Evolutionary conservation across 768 basidiomycete species (phyloP).

Genomic region (Lentinus brumalis): DNA sequence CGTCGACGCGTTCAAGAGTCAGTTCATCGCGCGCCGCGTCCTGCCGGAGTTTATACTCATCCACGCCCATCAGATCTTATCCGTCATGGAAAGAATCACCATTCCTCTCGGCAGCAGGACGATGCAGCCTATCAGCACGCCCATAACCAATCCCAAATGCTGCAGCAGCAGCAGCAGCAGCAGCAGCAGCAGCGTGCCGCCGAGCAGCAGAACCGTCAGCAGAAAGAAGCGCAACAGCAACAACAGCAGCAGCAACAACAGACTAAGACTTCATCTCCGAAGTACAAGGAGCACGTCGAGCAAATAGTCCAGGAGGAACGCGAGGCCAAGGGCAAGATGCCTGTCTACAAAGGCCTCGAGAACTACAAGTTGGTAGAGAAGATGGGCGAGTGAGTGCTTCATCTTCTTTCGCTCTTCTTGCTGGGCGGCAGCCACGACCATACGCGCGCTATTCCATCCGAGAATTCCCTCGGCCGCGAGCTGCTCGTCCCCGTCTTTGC

Average conservation of each 20-base stretch:
- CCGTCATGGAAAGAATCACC: conserved; percentile 53
- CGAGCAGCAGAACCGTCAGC: conserved; percentile 17
- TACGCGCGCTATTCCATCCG: too few species aligned
- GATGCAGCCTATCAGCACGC: conserved; percentile 17
- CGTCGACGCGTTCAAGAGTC: conserved; percentile 90
- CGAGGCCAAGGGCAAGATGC: conserved; percentile 75
- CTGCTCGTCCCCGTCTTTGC: too few species aligned
- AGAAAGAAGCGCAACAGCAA: conserved; percentile 28
- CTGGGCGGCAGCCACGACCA: too few species aligned
- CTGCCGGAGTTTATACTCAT: conserved; percentile 1
- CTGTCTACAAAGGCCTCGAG: conserved; percentile 83
- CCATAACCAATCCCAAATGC: conserved; percentile 1
- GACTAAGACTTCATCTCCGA: conserved; percentile 31
- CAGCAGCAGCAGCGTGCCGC: conserved; percentile 21
- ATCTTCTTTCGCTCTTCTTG: background rate
- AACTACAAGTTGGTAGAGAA: conserved; percentile 75
- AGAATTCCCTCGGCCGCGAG: too few species aligned
- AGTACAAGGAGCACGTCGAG: conserved; percentile 53
- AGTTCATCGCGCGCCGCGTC: conserved; percentile 20
- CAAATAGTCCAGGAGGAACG: conserved; percentile 76
- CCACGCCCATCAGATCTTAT: conserved; percentile 45
- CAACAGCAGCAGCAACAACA: conserved; percentile 34
- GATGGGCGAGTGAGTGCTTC: conserved; percentile 86
- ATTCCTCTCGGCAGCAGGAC: conserved; percentile 25
- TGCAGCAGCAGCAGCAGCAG: conserved; percentile 19